Percentiles rank a stretch among this genome's conserved stretches.
Evolutionary conservation across 2,329 filamentous ascomycete genomes (phyloP).

Genomic region (Hypoxylon sp.): DNA sequence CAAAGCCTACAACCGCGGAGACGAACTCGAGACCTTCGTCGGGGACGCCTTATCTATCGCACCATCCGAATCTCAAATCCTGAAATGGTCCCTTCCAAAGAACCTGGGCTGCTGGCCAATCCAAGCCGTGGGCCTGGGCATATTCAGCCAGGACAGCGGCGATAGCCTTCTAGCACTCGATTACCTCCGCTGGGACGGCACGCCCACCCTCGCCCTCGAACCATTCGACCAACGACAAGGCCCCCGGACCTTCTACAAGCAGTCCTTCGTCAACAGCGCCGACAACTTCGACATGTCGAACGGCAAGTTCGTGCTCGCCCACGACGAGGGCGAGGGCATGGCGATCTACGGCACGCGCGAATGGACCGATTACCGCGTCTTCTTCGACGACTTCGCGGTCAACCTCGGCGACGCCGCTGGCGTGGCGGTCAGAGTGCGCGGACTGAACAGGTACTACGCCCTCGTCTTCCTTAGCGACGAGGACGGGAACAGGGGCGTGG

Average conservation of each 20-base stretch:
- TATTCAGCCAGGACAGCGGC: slow-evolving; percentile 1
- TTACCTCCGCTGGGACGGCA: slow-evolving; percentile 42
- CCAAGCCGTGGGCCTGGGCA: slow-evolving; percentile 45
- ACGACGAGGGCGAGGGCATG: slow-evolving; percentile 51
- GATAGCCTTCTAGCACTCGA: slow-evolving; percentile 42
- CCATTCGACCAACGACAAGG: slow-evolving; percentile 13
- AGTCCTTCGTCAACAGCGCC: slow-evolving; percentile 48
- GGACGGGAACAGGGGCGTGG: slow-evolving; percentile 14
- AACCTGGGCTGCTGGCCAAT: slow-evolving; percentile 45
- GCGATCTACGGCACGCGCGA: slow-evolving; percentile 52
- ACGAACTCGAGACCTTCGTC: slow-evolving; percentile 19
- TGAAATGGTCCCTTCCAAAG: slow-evolving; percentile 46
- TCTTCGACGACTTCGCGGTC: slow-evolving; percentile 42
- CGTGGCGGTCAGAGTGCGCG: slow-evolving; percentile 48
- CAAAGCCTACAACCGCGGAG: slow-evolving; percentile 23
- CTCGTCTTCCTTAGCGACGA: slow-evolving; percentile 37
- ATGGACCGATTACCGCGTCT: slow-evolving; percentile 49
- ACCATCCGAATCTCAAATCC: slow-evolving; percentile 8
- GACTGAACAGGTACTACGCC: slow-evolving; percentile 51
- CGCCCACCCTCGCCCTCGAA: slow-evolving; percentile 28
- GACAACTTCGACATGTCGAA: slow-evolving; percentile 41
- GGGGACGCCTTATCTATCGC: slow-evolving; percentile 4
- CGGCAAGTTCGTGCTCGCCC: slow-evolving; percentile 45
- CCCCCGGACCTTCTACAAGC: slow-evolving; percentile 45
- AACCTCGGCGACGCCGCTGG: slow-evolving; percentile 46